Evolutionary conservation across 2,329 filamentous ascomycete genomes (phyloP), one percentile per base, ranked within the genome.

Genomic region (Kalaharituber pfeilii): DNA sequence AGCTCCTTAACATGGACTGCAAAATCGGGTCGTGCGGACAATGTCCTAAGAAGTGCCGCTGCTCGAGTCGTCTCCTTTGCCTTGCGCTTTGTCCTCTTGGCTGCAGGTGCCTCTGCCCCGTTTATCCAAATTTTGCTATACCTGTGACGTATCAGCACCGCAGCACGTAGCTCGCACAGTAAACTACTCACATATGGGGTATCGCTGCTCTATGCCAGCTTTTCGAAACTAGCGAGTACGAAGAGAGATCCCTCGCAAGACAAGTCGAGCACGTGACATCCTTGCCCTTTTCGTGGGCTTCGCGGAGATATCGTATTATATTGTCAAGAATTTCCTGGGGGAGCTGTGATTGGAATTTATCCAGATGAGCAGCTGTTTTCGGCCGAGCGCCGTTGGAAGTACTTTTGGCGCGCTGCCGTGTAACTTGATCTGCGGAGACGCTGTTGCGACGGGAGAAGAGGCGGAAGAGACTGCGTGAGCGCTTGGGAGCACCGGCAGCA

Each of bases 121-220:
- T 76, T 69, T 3, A 82, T 68, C 57, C 76, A 73, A 27, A 82
- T 75, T 55, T 79, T 69, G 61, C 74, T 71, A 61, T 82, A 79
- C 51, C 74, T 76, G 56, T 9, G 53, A 30, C 42, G 39, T 25
- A 47, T 15, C n/a, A 13, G 47, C 15, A 36, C 44, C n/a, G n/a
- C n/a, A n/a, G n/a, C n/a, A n/a, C n/a, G n/a, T n/a, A 24, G 9
- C 26, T 44, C 24, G 26, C 18, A 28, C 13, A n/a, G 24, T 30
- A 28, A 45, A 49, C 30, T 27, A 54, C 56, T 54, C 51, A 58
- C 56, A 58, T 29, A 29, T 50, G 56, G 33, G 54, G 51, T 51
- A 58, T 36, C 27, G 49, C 49, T 28, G 56, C 51, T 24, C 50
- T 24, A 45, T 58, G 54, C 56, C 54, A 57, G 24, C 53, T 55